Percentiles rank a stretch among this genome's conserved stretches.
These are phyloP conservation scores for Termitomyces sp. DNA, from an alignment of 768 basidiomycete genomes.

Conservation along the genomic window DNA sequence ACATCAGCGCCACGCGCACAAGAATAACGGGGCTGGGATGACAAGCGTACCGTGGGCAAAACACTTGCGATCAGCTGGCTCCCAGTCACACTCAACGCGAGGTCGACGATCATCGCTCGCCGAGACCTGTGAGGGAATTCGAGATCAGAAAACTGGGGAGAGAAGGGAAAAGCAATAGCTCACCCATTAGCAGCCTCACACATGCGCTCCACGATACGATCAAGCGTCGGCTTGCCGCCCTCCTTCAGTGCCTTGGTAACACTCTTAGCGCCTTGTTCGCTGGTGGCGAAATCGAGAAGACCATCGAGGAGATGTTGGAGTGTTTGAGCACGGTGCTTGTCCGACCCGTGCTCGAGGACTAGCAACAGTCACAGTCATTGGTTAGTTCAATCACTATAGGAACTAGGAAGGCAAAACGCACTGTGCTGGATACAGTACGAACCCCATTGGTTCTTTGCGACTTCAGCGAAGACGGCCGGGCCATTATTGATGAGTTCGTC, in stretches of 20 bases:
- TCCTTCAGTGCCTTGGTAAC: conserved; percentile 85
- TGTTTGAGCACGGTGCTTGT: conserved; percentile 69
- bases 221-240: conserved; percentile 70
- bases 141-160: neutral
- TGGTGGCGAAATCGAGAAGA: conserved; percentile 74
- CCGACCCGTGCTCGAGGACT: conserved; percentile 81
- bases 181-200: conserved; percentile 84
- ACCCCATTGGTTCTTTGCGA: conserved; percentile 86
- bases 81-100: conserved; percentile 77
- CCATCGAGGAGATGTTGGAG: conserved; percentile 73
- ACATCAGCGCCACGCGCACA: neutral
- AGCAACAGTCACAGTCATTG: neutral
- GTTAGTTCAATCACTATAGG: neutral
- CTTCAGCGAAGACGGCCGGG: conserved; percentile 59
- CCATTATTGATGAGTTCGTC: conserved; percentile 80
- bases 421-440: conserved; percentile 85
- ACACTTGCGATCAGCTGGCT: conserved; percentile 84
- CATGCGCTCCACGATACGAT: conserved; percentile 73
- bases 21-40: neutral
- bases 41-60: conserved; percentile 56
- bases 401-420: conserved; percentile 27
- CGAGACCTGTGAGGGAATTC: conserved; percentile 34
- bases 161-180: neutral
- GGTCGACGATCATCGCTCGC: conserved; percentile 80
- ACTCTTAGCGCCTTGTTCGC: conserved; percentile 84